These are phyloP conservation scores for Rhizopus delemar DNA, from an alignment of 371 early-diverging fungal genomes.

Conservation along the genomic window DNA sequence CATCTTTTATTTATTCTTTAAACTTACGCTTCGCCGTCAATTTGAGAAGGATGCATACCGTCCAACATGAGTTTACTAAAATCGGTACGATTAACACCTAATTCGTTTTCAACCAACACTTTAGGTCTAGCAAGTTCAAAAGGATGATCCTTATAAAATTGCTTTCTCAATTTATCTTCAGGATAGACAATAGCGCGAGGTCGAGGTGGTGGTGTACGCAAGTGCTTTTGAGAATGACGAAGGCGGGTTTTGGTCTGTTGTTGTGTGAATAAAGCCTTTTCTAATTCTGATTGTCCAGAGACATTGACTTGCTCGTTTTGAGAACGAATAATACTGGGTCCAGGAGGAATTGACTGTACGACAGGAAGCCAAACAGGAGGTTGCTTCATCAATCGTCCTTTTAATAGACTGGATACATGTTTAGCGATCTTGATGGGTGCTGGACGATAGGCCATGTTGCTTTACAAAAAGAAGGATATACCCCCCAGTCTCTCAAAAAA, in stretches of 20 bases:
- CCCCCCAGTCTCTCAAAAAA: no score
- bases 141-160: slow-evolving; percentile 88
- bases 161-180: slow-evolving; percentile 81
- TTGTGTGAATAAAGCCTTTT: slow-evolving; percentile 34
- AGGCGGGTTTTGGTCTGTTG: slow-evolving; percentile 17
- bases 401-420: slow-evolving; percentile 53
- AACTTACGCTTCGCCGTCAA: slow-evolving; percentile 71
- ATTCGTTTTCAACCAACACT: slow-evolving; percentile 60
- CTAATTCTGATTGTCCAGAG: slow-evolving; percentile 37
- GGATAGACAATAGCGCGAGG: slow-evolving; percentile 79
- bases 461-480: neutral
- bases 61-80: slow-evolving; percentile 48
- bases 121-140: slow-evolving; percentile 78
- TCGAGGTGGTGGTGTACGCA: slow-evolving; percentile 54
- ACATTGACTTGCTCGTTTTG: slow-evolving; percentile 45
- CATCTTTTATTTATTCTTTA: neutral
- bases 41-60: slow-evolving; percentile 53
- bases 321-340: slow-evolving; percentile 65
- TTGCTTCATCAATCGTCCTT: slow-evolving; percentile 55
- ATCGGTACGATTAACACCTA: slow-evolving; percentile 48
- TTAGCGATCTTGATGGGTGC: slow-evolving; percentile 43
- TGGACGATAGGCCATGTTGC: slow-evolving; percentile 43
- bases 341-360: slow-evolving; percentile 60
- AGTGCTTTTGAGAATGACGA: slow-evolving; percentile 56
- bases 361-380: slow-evolving; percentile 68